phyloP scores from a whole-genome alignment of 441 rosid species.

The Gossypium trilobum region DNA sequence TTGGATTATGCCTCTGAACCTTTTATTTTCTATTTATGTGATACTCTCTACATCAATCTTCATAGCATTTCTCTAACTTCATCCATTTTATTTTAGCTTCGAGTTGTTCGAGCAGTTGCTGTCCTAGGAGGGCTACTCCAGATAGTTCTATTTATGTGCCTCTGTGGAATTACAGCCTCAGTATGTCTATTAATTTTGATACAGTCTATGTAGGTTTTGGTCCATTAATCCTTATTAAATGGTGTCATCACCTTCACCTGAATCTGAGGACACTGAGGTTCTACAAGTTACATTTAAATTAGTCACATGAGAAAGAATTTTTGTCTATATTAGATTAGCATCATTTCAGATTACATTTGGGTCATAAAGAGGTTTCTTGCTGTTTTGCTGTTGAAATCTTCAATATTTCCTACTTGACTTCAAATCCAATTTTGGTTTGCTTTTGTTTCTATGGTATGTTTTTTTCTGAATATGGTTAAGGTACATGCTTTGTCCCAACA shows the following conservation, averaged over 20 bases:
- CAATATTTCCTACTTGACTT: not conserved
- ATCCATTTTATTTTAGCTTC: slow-evolving; percentile 42
- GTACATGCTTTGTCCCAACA: not conserved
- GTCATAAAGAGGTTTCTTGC: not conserved
- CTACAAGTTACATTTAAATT: not conserved
- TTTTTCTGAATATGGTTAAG: not conserved
- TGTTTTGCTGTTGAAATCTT: not conserved
- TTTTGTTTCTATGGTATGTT: not conserved
- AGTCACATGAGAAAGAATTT: not conserved
- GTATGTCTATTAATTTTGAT: slow-evolving; percentile 35
- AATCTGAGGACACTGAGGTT: not conserved
- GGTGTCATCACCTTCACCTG: not conserved
- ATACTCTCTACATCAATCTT: not conserved
- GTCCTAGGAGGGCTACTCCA: slow-evolving; percentile 92
- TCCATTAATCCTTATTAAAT: slow-evolving; percentile 4
- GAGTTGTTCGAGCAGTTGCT: slow-evolving; percentile 92
- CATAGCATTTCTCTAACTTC: not conserved
- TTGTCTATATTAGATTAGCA: not conserved
- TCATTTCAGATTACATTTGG: not conserved
- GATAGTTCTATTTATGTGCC: slow-evolving; percentile 84
- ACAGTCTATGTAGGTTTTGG: not conserved
- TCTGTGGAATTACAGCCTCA: slow-evolving; percentile 75
- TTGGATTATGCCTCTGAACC: slow-evolving; percentile 24
- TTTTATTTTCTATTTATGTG: not conserved
- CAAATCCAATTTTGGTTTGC: not conserved